Conservation (phyloP, 2,329 filamentous ascomycete genomes). For the Tolypocladium endophyticum region DNA sequence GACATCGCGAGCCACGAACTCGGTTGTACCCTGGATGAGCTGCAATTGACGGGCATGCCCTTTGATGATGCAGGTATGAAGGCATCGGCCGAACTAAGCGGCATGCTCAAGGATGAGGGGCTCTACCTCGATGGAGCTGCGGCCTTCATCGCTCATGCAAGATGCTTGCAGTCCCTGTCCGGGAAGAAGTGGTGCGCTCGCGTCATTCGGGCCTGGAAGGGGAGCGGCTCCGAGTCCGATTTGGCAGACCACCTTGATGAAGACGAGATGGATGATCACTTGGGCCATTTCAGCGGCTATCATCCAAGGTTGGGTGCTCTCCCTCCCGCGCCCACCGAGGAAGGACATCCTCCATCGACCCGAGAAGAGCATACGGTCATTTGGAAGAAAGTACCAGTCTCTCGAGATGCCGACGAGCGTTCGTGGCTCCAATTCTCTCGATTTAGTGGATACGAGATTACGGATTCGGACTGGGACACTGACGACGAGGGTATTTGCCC, state of each 20-base stretch:
- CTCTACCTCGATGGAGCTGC: conserved; percentile 36
- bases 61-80: conserved; percentile 37
- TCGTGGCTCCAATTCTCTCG: conserved; percentile 39
- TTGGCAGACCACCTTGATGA: conserved; percentile 13
- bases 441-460: conserved; percentile 25
- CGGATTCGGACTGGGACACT: conserved; percentile 19
- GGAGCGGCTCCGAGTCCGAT: conserved; percentile 10
- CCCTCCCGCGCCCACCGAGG: conserved; percentile 29
- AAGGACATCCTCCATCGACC: conserved; percentile 30
- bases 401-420: conserved; percentile 27
- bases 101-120: conserved; percentile 43
- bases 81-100: conserved; percentile 35
- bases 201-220: conserved; percentile 34
- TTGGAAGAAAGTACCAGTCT: conserved; percentile 39
- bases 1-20: conserved; percentile 43
- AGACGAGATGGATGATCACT: conserved; percentile 17
- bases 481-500: conserved; percentile 27
- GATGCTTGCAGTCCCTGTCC: conserved; percentile 26
- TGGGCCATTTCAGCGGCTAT: conserved; percentile 8
- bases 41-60: conserved; percentile 41
- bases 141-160: conserved; percentile 29
- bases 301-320: conserved; percentile 21
- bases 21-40: conserved; percentile 40
- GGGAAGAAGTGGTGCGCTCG: conserved; percentile 29
- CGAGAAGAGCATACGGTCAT: conserved; percentile 33